phyloP scores from a whole-genome alignment of 106 monocot genomes.

The Dactylorhiza incarnata region DNA sequence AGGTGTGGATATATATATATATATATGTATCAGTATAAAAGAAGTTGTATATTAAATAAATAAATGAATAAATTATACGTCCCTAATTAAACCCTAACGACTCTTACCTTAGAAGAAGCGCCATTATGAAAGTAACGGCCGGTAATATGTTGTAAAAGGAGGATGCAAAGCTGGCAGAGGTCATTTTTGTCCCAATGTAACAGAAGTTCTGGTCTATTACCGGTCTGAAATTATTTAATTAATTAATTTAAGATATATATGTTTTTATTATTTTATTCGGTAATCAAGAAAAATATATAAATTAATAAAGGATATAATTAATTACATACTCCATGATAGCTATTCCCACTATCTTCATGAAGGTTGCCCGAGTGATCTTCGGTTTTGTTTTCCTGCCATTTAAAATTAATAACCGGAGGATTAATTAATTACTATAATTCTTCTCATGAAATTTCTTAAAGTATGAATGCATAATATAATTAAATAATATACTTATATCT shows the following conservation, averaged over 20 bases:
- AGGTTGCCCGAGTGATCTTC: constrained; percentile 45
- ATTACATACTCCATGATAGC: constrained; percentile 56
- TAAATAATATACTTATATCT: no score
- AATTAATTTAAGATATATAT: background rate
- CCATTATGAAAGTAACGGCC: constrained; percentile 68
- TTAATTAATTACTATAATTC: background rate
- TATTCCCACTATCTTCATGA: constrained; percentile 57
- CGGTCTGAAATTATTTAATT: constrained; percentile 25
- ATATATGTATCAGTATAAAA: no score
- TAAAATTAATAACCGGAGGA: background rate
- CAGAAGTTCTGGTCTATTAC: constrained; percentile 89
- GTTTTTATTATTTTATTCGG: background rate
- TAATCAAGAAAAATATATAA: background rate
- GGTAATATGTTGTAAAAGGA: constrained; percentile 74
- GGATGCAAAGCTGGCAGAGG: constrained; percentile 57
- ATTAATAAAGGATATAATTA: background rate
- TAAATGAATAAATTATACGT: no score
- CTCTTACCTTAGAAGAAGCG: constrained; percentile 43
- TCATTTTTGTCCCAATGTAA: constrained; percentile 60
- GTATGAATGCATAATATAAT: no score
- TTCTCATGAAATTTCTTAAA: background rate
- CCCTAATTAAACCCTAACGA: no score
- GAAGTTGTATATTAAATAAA: no score
- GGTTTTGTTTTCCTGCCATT: constrained; percentile 63
- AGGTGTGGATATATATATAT: no score